A percentile compares a stretch with the other conserved stretches of the same genome.
Evolutionary conservation across 148 eudicot species (phyloP).

Genomic region (Fagopyrum esculentum): DNA sequence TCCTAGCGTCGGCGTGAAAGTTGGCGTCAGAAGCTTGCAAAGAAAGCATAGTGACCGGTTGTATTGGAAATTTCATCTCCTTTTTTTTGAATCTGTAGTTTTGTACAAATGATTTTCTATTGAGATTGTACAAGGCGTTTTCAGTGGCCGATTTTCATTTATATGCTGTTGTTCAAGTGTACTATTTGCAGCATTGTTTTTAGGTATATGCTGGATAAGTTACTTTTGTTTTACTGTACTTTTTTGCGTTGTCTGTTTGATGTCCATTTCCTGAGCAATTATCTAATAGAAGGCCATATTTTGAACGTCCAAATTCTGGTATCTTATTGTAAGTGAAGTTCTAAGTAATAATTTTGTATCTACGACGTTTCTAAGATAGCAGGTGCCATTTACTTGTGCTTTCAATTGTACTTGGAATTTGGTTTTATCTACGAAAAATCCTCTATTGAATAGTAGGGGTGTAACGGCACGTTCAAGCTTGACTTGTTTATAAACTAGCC

Average conservation of each 20-base stretch:
- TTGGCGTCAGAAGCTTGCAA: not conserved
- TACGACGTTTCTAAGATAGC: no score
- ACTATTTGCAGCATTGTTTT: not conserved
- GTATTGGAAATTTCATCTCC: not conserved
- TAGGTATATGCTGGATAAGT: not conserved
- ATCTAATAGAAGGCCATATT: not conserved
- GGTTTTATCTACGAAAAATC: no score
- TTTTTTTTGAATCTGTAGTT: not conserved
- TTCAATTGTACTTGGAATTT: no score
- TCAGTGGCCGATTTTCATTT: not conserved
- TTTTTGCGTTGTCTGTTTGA: not conserved
- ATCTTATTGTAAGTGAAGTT: not conserved
- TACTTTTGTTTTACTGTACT: not conserved
- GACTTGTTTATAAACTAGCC: no score
- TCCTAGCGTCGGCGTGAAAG: constrained; percentile 2
- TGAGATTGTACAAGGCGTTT: not conserved
- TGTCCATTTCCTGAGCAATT: not conserved
- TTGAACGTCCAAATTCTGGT: not conserved
- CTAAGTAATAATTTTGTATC: no score
- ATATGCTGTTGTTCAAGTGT: not conserved
- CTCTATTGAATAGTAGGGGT: not conserved
- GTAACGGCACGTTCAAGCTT: no score
- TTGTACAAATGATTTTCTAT: not conserved
- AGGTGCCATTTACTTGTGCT: no score
- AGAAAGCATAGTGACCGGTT: not conserved